Conservation (phyloP, 805 yeast species). For the Maudiozyma bulderi region DNA sequence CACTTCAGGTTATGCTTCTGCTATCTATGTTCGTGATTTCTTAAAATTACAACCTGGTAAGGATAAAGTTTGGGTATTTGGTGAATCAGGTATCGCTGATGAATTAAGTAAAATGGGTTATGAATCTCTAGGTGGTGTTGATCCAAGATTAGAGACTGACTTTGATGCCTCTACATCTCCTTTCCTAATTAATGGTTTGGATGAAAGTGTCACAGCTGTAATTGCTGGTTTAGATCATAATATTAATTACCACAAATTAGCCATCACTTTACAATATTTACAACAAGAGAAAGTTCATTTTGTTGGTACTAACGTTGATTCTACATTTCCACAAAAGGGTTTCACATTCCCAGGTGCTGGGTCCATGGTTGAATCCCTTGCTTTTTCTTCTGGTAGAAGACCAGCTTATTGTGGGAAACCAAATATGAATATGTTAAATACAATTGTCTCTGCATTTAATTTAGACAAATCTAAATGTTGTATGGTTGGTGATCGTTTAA, state of each 20-base stretch:
- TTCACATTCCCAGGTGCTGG: slow-evolving; percentile 91
- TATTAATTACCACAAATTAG: slow-evolving; percentile 72
- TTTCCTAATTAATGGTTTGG: slow-evolving; percentile 41
- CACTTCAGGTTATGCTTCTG: slow-evolving; percentile 87
- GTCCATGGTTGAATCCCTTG: slow-evolving; percentile 68
- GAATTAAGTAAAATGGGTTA: slow-evolving; percentile 74
- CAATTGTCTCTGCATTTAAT: slow-evolving; percentile 59
- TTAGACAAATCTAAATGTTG: slow-evolving; percentile 53
- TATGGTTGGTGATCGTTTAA: slow-evolving; percentile 93
- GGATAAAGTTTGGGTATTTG: slow-evolving; percentile 77
- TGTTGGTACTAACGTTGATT: slow-evolving; percentile 89
- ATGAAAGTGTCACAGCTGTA: slow-evolving; percentile 74
- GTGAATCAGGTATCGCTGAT: slow-evolving; percentile 76
- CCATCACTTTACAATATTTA: slow-evolving; percentile 74
- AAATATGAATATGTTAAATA: slow-evolving; percentile 77
- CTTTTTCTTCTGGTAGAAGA: slow-evolving; percentile 64
- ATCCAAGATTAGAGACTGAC: slow-evolving; percentile 43
- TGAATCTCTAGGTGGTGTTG: slow-evolving; percentile 73
- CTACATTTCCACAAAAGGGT: slow-evolving; percentile 88
- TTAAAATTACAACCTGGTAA: slow-evolving; percentile 60
- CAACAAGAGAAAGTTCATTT: slow-evolving; percentile 50
- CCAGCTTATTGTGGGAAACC: slow-evolving; percentile 96
- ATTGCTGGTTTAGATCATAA: slow-evolving; percentile 76
- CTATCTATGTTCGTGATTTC: slow-evolving; percentile 73
- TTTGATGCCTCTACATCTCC: slow-evolving; percentile 50